Evolutionary conservation across 257 asterid genomes (phyloP).

Genomic region (Handroanthus guayacan): DNA sequence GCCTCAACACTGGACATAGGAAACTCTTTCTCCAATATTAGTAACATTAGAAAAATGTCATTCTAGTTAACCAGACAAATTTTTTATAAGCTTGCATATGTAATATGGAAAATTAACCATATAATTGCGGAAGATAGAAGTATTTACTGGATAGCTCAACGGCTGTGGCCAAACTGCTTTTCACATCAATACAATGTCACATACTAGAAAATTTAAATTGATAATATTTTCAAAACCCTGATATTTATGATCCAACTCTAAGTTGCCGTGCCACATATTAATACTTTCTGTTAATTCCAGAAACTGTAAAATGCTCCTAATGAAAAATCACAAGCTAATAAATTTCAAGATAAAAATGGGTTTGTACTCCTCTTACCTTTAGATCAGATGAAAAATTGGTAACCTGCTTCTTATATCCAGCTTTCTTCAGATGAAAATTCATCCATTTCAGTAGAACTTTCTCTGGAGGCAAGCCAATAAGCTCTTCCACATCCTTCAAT

Average conservation of each 20-base stretch:
- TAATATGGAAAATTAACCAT: too few species aligned
- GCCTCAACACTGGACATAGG: not conserved
- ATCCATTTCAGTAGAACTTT: constrained; percentile 91
- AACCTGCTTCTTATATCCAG: constrained; percentile 74
- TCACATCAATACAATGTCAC: not conserved
- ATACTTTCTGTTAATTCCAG: not conserved
- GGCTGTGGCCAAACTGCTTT: not conserved
- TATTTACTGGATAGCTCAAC: too few species aligned
- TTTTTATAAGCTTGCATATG: too few species aligned
- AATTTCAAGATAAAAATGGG: not conserved
- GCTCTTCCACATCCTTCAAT: constrained; percentile 89
- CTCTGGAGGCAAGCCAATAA: constrained; percentile 76
- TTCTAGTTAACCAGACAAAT: not conserved
- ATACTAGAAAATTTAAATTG: not conserved
- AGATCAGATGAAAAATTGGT: constrained; percentile 91
- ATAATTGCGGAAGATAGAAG: too few species aligned
- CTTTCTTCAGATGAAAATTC: constrained; percentile 92
- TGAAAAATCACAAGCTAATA: constrained; percentile 6
- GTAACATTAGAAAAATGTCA: not conserved
- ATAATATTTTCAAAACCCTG: not conserved
- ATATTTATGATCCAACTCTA: not conserved
- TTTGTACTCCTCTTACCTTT: constrained; percentile 56
- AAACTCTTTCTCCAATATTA: not conserved
- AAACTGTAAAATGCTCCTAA: not conserved
- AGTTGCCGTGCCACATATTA: not conserved